Evolutionary conservation across 768 basidiomycete species (phyloP).

Genomic region (Tricholoma furcatifolium): DNA sequence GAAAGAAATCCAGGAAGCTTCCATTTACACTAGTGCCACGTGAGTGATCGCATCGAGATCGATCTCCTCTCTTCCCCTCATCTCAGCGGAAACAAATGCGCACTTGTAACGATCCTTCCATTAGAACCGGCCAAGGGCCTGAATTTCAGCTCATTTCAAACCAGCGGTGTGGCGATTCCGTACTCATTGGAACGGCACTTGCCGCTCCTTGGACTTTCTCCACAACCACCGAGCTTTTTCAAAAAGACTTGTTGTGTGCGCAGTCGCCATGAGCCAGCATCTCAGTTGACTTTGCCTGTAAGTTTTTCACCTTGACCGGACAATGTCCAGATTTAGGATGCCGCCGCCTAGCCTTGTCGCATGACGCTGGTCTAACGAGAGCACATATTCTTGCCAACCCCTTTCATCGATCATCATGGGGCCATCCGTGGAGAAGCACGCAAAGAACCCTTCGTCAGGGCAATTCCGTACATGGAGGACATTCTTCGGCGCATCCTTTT

Average conservation of each 20-base stretch:
- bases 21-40: constrained; percentile 22
- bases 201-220: constrained; percentile 14
- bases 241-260: background rate
- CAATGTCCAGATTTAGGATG: background rate
- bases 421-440: background rate
- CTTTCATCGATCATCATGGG: constrained; percentile 7
- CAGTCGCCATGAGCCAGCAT: constrained; percentile 2
- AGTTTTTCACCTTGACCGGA: background rate
- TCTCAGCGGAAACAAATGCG: constrained; percentile 11
- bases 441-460: background rate
- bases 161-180: constrained; percentile 20
- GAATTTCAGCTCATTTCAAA: constrained; percentile 11
- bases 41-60: constrained; percentile 23
- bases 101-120: too few species aligned
- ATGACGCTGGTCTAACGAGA: constrained; percentile 3
- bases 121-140: constrained; percentile 21
- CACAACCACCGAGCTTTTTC: background rate
- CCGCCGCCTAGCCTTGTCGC: background rate
- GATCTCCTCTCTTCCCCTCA: background rate
- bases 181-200: constrained; percentile 19
- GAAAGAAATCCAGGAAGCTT: constrained; percentile 22
- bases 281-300: constrained; percentile 1
- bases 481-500: constrained; percentile 1
- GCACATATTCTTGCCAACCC: background rate
- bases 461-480: background rate